Evolutionary conservation across 805 yeast genomes (phyloP), one percentile per base, ranked within the genome.

Genomic region (Pichia membranifaciens): DNA sequence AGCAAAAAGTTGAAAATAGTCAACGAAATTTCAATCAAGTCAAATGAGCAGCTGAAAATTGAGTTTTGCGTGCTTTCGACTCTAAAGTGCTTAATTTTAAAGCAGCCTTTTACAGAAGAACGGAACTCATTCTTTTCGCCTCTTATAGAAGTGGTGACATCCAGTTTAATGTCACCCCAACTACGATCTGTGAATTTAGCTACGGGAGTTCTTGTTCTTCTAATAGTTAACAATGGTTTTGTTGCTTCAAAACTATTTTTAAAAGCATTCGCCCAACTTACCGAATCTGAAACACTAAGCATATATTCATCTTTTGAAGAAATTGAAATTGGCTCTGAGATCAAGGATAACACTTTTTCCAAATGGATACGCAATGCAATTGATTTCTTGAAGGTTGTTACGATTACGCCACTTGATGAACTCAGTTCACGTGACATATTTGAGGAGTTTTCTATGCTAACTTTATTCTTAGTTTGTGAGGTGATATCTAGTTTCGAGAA

Each of bases 51-150:
- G 50, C 62, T 65, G 5, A 95, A 85, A 49, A 74, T 79, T 43
- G 98, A 93, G 64, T 78, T 76, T 51, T 78, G 81, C 29, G 74
- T 87, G n/a, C 74, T 88, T 44, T 82, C 83, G 54, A 87, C 96
- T 49, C 70, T 93, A 47, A 81, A 82, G 62, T 82, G 88, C 29
- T 66, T 87, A 58, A 73, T 86, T 68, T 23, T 50, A 8, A 84
- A 84, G 56, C 76, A 75, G n/a, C n/a, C n/a, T n/a, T n/a, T n/a
- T n/a, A n/a, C 84, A 83, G 0, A 80, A 76, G 45, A 72, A 79
- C 51, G 79, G 79, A 0, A 55, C n/a, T n/a, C 67, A 50, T 71
- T 62, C 48, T 75, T 73, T 7, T 67, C 67, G 32, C 56, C 70
- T 12, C 69, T 77, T 53, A 68, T 84, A 9, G 78, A 75, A 32